Percentiles rank a stretch among this genome's conserved stretches.
These are phyloP conservation scores for Neobulgaria alba DNA, from an alignment of 2,329 filamentous ascomycete genomes.

Conservation along the genomic window DNA sequence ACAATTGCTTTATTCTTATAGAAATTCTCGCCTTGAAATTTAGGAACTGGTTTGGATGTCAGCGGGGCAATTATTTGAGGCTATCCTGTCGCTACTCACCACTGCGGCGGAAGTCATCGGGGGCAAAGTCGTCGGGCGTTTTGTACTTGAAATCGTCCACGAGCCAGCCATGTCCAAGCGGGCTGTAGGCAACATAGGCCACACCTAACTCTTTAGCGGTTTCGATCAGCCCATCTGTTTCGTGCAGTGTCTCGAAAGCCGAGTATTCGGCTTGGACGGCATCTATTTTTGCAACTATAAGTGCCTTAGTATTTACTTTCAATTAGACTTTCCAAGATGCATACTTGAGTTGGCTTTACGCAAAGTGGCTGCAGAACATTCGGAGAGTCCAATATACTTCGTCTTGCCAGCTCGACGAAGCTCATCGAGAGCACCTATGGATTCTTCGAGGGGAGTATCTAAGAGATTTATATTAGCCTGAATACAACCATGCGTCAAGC, in stretches of 20 bases:
- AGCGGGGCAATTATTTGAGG: too few relatives aligned
- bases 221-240: slow-evolving; percentile 34
- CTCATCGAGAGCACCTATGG: slow-evolving; percentile 38
- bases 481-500: too few relatives aligned
- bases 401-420: slow-evolving; percentile 35
- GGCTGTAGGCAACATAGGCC: slow-evolving; percentile 38
- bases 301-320: too few relatives aligned
- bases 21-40: slow-evolving; percentile 40
- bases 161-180: slow-evolving; percentile 38
- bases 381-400: slow-evolving; percentile 40
- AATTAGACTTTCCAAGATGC: too few relatives aligned
- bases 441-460: slow-evolving; percentile 37
- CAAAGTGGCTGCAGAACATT: slow-evolving; percentile 37
- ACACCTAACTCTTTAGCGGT: slow-evolving; percentile 34
- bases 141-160: slow-evolving; percentile 36
- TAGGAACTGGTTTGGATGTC: slow-evolving; percentile 26
- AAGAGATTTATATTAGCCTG: slow-evolving; percentile 5
- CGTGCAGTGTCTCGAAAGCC: slow-evolving; percentile 38
- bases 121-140: slow-evolving; percentile 34
- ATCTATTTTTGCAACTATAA: slow-evolving; percentile 36
- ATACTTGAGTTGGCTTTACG: slow-evolving; percentile 32
- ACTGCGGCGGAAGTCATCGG: slow-evolving; percentile 29
- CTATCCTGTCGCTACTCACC: background rate
- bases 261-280: slow-evolving; percentile 44
- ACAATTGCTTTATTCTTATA: slow-evolving; percentile 37